A percentile compares a stretch with the other conserved stretches of the same genome.
phyloP scores from a whole-genome alignment of 148 eudicot genomes.

The Drosera capensis region DNA sequence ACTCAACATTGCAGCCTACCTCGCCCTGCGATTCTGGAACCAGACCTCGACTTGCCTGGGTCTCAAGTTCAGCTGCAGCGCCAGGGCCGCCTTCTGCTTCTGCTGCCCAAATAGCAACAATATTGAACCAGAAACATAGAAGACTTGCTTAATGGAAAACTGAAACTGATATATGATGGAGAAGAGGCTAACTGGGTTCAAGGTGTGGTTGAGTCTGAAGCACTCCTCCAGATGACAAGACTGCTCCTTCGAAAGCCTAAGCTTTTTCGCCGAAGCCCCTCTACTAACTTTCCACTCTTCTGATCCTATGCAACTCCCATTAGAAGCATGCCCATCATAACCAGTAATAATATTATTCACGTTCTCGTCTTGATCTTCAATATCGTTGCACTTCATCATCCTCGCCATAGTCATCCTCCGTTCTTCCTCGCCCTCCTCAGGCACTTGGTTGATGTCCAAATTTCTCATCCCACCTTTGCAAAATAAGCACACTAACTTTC shows the following conservation, averaged over 20 bases:
- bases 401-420: not conserved
- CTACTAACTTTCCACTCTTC: no score
- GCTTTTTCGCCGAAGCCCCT: slow-evolving; percentile 37
- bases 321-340: no score
- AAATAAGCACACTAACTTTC: no score
- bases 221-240: slow-evolving; percentile 38
- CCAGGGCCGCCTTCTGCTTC: slow-evolving; percentile 36
- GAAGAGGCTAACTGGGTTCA: slow-evolving; percentile 19
- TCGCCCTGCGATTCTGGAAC: slow-evolving; percentile 50
- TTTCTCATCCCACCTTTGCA: slow-evolving; percentile 1
- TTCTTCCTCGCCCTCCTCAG: not conserved
- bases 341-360: no score
- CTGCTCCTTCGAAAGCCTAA: slow-evolving; percentile 35
- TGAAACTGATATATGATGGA: not conserved
- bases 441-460: not conserved
- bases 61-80: slow-evolving; percentile 23
- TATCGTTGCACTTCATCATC: not conserved
- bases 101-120: slow-evolving; percentile 4
- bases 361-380: slow-evolving; percentile 8
- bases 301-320: no score
- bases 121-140: not conserved
- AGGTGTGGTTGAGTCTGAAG: slow-evolving; percentile 27
- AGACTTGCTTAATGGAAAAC: not conserved
- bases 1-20: slow-evolving; percentile 10
- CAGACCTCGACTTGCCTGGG: slow-evolving; percentile 45